Base-by-base conservation (phyloP, 2,329 filamentous ascomycete species). In the Pestalotiopsis sp. region DNA sequence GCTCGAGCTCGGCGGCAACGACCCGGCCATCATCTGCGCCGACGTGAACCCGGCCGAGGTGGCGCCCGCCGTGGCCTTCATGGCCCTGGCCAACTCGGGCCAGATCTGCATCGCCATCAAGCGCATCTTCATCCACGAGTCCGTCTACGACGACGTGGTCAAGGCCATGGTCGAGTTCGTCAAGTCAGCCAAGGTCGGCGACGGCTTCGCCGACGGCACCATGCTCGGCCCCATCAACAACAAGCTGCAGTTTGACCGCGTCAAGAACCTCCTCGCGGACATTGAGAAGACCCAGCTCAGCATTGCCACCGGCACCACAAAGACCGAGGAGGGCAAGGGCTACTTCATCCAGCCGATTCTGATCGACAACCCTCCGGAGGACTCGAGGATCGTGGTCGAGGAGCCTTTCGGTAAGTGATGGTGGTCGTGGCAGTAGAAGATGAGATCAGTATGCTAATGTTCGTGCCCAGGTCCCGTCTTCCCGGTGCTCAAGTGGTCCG, bases 191-290 rank as follows among this genome's bases (percentile, higher is more conserved):
- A 79, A 79, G 56, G 81, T 84, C 11, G 71, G 75, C 68, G 75
- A 76, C 65, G 78, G 79, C 26, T 68, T 67, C 10, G 57, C 64
- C 3, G 71, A 72, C 14, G 75, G 74, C 44, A 77, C 76, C 57
- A 75, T 86, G 52, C 83, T 88, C 67, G 86, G 88, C 0, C 90
- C 90, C 0, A 78, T 92, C 2, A 88, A 89, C 69, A 92, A 92
- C 77, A 78, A 83, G 71, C 85, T 88, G 84, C 90, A 92, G 76
- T 92, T 84, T 73, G 85, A 90, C 60, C 84, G 84, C 26, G 86
- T 89, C 30, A 85, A 85, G 72, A 76, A 80, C 13, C 84, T 89
- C 69, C 83, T 91, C 65, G 81, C 81, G 10, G 86, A 89, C 63
- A 86, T 85, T 68, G 82, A 84, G 72, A 80, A 81, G 69, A 83